Base-by-base conservation (phyloP, 768 basidiomycete species). In the Terana coerulea region DNA sequence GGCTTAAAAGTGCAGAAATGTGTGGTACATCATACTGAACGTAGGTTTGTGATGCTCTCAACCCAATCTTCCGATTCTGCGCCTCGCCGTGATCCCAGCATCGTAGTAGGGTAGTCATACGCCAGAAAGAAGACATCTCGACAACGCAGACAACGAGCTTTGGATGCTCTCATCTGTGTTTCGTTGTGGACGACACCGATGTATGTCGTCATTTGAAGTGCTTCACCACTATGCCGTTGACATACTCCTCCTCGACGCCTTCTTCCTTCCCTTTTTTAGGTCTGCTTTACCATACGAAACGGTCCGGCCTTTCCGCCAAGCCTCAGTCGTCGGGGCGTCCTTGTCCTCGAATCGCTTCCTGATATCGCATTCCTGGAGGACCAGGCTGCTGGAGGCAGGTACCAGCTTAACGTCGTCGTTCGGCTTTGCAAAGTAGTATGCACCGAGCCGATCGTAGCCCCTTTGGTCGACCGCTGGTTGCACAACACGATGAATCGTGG, bases 121-220 rank as follows among this genome's bases (percentile, higher is more conserved):
- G n/a, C n/a, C n/a, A n/a, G n/a, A n/a, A n/a, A n/a, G n/a, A n/a
- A n/a, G n/a, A n/a, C n/a, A n/a, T n/a, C n/a, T n/a, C n/a, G n/a
- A n/a, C n/a, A n/a, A n/a, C n/a, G n/a, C n/a, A n/a, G n/a, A n/a
- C n/a, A n/a, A n/a, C n/a, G n/a, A n/a, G n/a, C n/a, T n/a, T n/a
- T n/a, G n/a, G n/a, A n/a, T n/a, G n/a, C n/a, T n/a, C n/a, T n/a
- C n/a, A n/a, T n/a, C n/a, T n/a, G n/a, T n/a, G n/a, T n/a, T n/a
- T n/a, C n/a, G n/a, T n/a, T n/a, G n/a, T n/a, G n/a, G n/a, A n/a
- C n/a, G n/a, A n/a, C n/a, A n/a, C n/a, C n/a, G n/a, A n/a, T n/a
- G n/a, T n/a, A n/a, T n/a, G n/a, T n/a, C n/a, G n/a, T 41, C 47
- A 84, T 56, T 74, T 82, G 56, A 78, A 68, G 49, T 69, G 68